Evolutionary conservation across 1,139 yeast species (phyloP).

Genomic region (Debaryomycetaceae sp.): DNA sequence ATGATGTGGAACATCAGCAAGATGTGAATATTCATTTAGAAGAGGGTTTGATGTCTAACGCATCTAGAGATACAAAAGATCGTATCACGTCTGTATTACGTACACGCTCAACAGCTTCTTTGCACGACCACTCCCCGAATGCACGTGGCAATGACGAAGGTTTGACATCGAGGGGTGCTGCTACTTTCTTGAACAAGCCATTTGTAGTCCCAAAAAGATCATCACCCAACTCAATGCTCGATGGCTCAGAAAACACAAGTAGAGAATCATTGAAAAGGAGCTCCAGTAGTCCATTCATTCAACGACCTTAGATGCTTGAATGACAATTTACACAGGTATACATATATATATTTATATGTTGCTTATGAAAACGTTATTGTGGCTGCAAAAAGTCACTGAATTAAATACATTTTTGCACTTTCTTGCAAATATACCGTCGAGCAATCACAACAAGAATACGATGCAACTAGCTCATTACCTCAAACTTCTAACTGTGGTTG

Average conservation of each 20-base stretch:
- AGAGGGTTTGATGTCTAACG: constrained; percentile 24
- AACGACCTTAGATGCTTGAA: constrained; percentile 9
- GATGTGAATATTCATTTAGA: constrained; percentile 26
- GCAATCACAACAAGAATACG: not conserved
- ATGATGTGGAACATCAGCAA: constrained; percentile 11
- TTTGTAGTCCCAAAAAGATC: constrained; percentile 30
- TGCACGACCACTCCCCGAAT: not conserved
- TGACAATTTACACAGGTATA: not conserved
- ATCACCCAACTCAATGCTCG: constrained; percentile 9
- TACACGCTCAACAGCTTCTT: constrained; percentile 28
- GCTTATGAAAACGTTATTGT: not conserved
- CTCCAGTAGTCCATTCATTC: constrained; percentile 17
- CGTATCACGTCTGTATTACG: constrained; percentile 25
- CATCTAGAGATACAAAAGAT: constrained; percentile 16
- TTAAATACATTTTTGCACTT: not conserved
- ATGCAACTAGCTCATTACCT: not conserved
- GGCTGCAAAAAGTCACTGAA: not conserved
- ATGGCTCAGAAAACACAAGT: constrained; percentile 23
- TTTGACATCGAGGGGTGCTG: constrained; percentile 9
- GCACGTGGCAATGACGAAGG: not conserved
- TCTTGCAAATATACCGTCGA: not conserved
- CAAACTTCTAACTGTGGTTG: not conserved
- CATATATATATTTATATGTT: not conserved
- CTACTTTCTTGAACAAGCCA: constrained; percentile 35
- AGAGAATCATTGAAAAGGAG: constrained; percentile 26